These are phyloP conservation scores for Endotrypanum monterogeii DNA, from an alignment of 208 protist species.

Conservation along the genomic window DNA sequence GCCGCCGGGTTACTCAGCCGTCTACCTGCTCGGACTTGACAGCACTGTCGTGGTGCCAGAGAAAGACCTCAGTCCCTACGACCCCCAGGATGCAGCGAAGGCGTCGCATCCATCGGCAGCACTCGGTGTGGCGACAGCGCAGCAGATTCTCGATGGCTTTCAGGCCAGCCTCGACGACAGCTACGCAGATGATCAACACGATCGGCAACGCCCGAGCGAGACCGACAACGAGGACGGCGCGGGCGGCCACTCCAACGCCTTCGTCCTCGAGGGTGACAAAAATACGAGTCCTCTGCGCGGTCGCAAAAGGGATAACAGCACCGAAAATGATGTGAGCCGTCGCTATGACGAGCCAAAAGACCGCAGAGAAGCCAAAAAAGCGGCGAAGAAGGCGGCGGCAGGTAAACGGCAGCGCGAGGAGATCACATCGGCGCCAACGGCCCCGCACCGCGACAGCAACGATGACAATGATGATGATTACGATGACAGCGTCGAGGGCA, in stretches of 20 bases:
- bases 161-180: conserved; percentile 11
- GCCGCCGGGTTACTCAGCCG: conserved; percentile 47
- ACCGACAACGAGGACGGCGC: background rate
- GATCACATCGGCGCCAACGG: conserved; percentile 10
- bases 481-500: background rate
- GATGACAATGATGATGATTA: background rate
- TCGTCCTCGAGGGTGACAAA: background rate
- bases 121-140: conserved; percentile 55
- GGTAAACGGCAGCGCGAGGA: conserved; percentile 32
- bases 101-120: conserved; percentile 51
- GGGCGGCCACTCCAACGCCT: background rate
- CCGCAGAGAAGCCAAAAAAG: conserved; percentile 22
- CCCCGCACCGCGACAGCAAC: background rate
- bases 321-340: background rate
- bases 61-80: conserved; percentile 54
- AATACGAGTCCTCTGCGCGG: background rate
- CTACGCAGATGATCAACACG: background rate
- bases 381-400: conserved; percentile 17
- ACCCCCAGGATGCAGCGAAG: conserved; percentile 50
- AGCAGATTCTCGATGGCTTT: conserved; percentile 50
- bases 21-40: conserved; percentile 79
- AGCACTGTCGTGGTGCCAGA: conserved; percentile 58
- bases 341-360: conserved; percentile 22
- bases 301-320: conserved; percentile 5
- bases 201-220: background rate